Evolutionary conservation across 495 filamentous ascomycete genomes (phyloP).

Genomic region (Daldinia childiae): DNA sequence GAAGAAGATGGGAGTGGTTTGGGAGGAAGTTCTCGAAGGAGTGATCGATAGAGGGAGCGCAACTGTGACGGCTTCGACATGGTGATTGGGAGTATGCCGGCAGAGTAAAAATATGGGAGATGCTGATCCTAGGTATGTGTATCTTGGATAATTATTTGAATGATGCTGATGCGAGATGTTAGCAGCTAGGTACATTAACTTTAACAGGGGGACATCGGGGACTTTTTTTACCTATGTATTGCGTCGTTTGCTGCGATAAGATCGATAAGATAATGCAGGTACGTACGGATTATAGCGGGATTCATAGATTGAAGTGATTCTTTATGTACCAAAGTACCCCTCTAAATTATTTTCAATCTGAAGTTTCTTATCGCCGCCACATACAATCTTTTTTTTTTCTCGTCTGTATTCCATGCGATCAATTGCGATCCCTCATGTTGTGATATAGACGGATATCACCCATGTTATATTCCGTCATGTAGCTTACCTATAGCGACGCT

Average conservation of each 20-base stretch:
- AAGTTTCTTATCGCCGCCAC: background rate
- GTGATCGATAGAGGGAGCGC: constrained; percentile 84
- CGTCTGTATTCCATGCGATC: background rate
- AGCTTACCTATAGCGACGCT: background rate
- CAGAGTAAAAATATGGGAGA: background rate
- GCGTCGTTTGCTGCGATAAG: background rate
- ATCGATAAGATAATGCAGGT: constrained; percentile 31
- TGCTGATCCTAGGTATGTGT: background rate
- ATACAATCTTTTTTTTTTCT: background rate
- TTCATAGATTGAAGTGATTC: constrained; percentile 2
- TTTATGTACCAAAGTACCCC: background rate
- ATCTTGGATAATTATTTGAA: too few species aligned
- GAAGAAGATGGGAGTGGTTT: constrained; percentile 62
- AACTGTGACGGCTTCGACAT: constrained; percentile 59
- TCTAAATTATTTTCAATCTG: background rate
- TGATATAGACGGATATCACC: too few species aligned
- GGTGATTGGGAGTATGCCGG: background rate
- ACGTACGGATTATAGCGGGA: background rate
- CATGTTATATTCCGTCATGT: background rate
- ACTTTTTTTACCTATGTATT: background rate
- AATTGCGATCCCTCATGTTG: background rate
- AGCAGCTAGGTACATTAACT: too few species aligned
- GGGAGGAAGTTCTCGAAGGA: constrained; percentile 91
- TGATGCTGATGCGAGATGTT: background rate
- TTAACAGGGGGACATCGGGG: background rate